A percentile compares a stretch with the other conserved stretches of the same genome.
phyloP scores from a whole-genome alignment of 129 eudicot genomes.

The Tagetes erecta region DNA sequence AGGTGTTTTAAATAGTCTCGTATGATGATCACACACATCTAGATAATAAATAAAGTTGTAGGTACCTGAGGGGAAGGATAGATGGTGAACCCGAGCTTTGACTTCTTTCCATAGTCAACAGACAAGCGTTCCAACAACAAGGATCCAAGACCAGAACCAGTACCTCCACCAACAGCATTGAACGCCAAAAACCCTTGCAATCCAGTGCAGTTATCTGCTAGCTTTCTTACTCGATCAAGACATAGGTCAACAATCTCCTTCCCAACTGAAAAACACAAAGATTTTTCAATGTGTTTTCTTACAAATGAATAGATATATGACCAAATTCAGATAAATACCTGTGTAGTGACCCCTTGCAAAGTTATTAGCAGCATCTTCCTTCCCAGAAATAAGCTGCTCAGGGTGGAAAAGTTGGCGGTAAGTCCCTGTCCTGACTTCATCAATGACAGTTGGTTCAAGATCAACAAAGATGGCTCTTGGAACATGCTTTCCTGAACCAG shows the following conservation, averaged over 20 bases:
- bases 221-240: conserved; percentile 87
- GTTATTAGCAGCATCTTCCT: conserved; percentile 98
- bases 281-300: background rate
- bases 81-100: conserved; percentile 97
- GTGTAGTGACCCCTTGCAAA: conserved; percentile 98
- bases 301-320: background rate
- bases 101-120: conserved; percentile 97
- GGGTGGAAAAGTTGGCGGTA: conserved; percentile 99
- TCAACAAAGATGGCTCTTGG: conserved; percentile 93
- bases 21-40: background rate
- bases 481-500: conserved; percentile 96
- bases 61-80: conserved; percentile 97
- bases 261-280: conserved; percentile 56
- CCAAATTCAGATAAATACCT: conserved; percentile 34
- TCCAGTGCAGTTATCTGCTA: conserved; percentile 98
- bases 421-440: conserved; percentile 83
- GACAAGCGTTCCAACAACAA: conserved; percentile 91
- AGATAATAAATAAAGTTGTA: conserved; percentile 6
- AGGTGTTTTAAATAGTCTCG: background rate
- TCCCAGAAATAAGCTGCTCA: conserved; percentile 96
- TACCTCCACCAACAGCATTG: conserved; percentile 98
- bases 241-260: conserved; percentile 93
- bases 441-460: conserved; percentile 96
- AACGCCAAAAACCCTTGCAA: conserved; percentile 95
- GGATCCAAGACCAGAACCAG: conserved; percentile 99